A percentile compares a stretch with the other conserved stretches of the same genome.
Conservation (phyloP, 2,329 filamentous ascomycete species). For the Colletotrichum paranaense region DNA sequence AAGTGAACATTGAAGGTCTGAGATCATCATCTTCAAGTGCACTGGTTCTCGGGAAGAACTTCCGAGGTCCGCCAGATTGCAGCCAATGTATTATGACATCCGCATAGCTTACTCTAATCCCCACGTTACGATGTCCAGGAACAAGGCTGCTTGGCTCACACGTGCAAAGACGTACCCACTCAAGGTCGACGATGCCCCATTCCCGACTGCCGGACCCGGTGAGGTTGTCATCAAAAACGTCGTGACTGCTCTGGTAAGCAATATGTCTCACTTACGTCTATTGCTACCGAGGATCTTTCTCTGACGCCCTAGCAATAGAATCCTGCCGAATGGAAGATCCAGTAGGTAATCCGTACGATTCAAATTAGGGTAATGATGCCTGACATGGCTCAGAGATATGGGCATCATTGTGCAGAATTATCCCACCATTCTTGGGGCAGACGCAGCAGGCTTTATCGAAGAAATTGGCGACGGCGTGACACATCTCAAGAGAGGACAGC, state of each 20-base stretch:
- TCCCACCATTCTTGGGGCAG: constrained; percentile 29
- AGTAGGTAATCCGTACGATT: background rate
- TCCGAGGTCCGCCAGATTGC: background rate
- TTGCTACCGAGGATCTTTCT: no score
- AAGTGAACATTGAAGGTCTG: no score
- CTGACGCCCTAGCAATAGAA: background rate
- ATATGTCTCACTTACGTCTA: background rate
- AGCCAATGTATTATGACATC: no score
- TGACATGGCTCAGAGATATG: background rate
- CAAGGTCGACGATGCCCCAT: constrained; percentile 2
- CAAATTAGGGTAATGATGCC: accelerated
- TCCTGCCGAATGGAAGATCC: constrained; percentile 4
- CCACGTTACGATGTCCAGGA: background rate
- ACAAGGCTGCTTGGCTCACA: constrained; percentile 28
- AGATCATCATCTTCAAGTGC: no score
- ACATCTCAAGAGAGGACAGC: constrained; percentile 39
- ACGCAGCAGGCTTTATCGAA: constrained; percentile 40
- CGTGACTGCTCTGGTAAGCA: constrained; percentile 35
- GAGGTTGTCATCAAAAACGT: constrained; percentile 38
- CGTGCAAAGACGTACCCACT: constrained; percentile 1
- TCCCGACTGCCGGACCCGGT: constrained; percentile 19
- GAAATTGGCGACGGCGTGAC: constrained; percentile 38
- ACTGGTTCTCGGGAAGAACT: background rate
- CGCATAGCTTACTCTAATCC: no score
- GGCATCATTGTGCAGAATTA: constrained; percentile 3